phyloP scores from a whole-genome alignment of 495 filamentous ascomycete species.

The Clohesyomyces aquaticus region DNA sequence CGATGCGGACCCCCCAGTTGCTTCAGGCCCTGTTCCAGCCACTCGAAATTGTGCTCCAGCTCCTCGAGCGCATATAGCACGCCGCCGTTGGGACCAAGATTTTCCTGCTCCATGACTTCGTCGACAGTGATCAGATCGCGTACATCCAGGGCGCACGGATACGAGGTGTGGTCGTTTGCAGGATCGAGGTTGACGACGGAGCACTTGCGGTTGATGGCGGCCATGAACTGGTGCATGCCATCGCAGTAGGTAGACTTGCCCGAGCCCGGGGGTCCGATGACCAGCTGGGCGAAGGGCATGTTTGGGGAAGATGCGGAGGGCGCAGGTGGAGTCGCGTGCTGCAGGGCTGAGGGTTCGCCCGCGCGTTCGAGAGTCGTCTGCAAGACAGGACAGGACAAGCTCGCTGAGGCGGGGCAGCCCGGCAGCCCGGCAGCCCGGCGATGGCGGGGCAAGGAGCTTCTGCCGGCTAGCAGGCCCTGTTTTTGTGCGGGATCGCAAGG shows the following conservation, averaged over 20 bases:
- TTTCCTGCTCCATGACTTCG: constrained; percentile 92
- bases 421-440: too few species aligned
- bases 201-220: constrained; percentile 90
- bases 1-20: constrained; percentile 27
- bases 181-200: constrained; percentile 96
- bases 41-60: constrained; percentile 88
- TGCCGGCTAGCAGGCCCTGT: too few species aligned
- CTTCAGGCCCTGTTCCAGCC: constrained; percentile 70
- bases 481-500: too few species aligned
- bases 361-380: too few species aligned
- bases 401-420: too few species aligned
- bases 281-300: constrained; percentile 74
- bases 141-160: constrained; percentile 87
- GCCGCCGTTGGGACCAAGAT: constrained; percentile 89
- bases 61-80: constrained; percentile 93
- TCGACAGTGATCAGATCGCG: constrained; percentile 85
- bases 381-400: too few species aligned
- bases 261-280: constrained; percentile 88
- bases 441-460: too few species aligned
- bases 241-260: constrained; percentile 98
- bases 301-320: too few species aligned
- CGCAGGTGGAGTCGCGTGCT: too few species aligned
- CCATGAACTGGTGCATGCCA: constrained; percentile 98
- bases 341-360: too few species aligned
- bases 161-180: constrained; percentile 83